Conservation (phyloP, 2,329 filamentous ascomycete genomes). For the Hypoxylon sp. region DNA sequence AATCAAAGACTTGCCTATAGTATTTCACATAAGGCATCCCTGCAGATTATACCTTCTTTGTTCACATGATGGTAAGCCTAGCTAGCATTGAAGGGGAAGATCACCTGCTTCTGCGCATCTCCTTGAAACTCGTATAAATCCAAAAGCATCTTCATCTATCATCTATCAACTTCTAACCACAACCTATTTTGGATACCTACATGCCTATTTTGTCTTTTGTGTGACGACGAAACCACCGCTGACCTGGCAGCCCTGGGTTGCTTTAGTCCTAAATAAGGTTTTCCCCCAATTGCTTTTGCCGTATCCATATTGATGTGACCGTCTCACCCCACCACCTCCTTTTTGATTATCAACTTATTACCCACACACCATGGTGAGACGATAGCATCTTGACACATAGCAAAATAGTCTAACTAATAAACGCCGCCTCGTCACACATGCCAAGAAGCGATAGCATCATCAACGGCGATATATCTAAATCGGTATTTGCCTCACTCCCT, state of each 20-base stretch:
- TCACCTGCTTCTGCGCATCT: conserved; percentile 9
- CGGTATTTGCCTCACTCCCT: conserved; percentile 11
- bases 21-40: not conserved
- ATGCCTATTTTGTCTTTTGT: conserved; percentile 5
- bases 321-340: conserved; percentile 9
- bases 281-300: conserved; percentile 11
- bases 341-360: conserved; percentile 25
- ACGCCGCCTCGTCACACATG: not conserved
- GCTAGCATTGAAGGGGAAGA: not conserved
- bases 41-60: not conserved
- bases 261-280: conserved; percentile 2
- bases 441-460: conserved; percentile 8
- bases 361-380: conserved; percentile 8
- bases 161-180: conserved; percentile 21
- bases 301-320: not conserved
- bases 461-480: not conserved
- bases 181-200: not conserved
- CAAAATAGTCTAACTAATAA: conserved; percentile 4
- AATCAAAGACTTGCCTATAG: too few relatives aligned
- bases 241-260: conserved; percentile 3
- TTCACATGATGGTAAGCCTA: not conserved
- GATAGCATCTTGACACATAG: not conserved
- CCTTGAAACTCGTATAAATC: conserved; percentile 6
- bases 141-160: conserved; percentile 18
- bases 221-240: not conserved